Evolutionary conservation across 2,329 filamentous ascomycete species (phyloP).

Genomic region (Sarocladium brachiariae): DNA sequence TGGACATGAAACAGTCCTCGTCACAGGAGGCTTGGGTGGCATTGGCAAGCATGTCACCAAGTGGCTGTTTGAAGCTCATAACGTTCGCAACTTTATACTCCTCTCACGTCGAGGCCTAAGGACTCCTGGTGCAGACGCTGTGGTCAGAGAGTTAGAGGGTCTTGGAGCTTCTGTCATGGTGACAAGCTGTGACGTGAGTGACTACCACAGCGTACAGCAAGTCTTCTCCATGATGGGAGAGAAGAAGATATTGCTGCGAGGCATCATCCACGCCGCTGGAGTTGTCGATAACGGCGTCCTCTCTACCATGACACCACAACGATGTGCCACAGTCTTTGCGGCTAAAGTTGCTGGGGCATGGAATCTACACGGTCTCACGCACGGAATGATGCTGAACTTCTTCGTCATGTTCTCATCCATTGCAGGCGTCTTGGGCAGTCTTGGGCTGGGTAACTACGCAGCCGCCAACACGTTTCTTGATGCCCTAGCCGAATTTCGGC

Average conservation of each 20-base stretch:
- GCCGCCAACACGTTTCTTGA: constrained; percentile 38
- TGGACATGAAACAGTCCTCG: constrained; percentile 12
- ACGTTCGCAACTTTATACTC: constrained; percentile 12
- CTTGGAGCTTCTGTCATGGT: constrained; percentile 12
- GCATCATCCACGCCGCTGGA: constrained; percentile 13
- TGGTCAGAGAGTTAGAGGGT: constrained; percentile 10
- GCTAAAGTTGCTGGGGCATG: constrained; percentile 29
- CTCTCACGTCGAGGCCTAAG: constrained; percentile 11
- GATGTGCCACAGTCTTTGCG: constrained; percentile 17
- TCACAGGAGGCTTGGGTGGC: constrained; percentile 13
- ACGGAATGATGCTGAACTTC: constrained; percentile 25
- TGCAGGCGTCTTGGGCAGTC: constrained; percentile 20
- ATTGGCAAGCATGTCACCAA: constrained; percentile 11
- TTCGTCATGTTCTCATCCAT: constrained; percentile 30
- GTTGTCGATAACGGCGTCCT: constrained; percentile 12
- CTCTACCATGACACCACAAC: constrained; percentile 24
- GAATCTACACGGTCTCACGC: constrained; percentile 25
- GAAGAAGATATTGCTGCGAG: constrained; percentile 9
- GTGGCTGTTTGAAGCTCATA: constrained; percentile 8
- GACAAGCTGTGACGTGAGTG: constrained; percentile 9
- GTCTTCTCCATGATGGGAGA: constrained; percentile 11
- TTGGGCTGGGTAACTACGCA: constrained; percentile 36
- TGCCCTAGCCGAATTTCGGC: constrained; percentile 27
- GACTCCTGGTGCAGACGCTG: constrained; percentile 6
- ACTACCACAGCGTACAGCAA: constrained; percentile 3